These are phyloP conservation scores for Fusarium nodosum DNA, from an alignment of 2,329 filamentous ascomycete genomes.

Conservation along the genomic window DNA sequence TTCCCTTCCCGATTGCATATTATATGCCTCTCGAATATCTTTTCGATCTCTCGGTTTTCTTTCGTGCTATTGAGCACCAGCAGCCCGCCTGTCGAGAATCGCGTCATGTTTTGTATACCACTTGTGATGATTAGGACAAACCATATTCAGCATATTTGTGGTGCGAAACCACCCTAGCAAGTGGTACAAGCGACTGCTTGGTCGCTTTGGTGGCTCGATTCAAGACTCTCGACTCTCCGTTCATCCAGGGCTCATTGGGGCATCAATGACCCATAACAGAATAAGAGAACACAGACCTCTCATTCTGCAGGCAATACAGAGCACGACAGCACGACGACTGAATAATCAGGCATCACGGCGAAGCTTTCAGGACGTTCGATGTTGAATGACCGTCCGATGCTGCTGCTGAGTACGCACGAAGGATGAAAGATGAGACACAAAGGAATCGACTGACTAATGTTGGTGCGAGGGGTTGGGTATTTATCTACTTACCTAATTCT, in stretches of 20 bases:
- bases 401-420: constrained; percentile 1
- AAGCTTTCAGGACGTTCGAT: neutral
- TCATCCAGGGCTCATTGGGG: neutral
- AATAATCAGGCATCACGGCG: neutral
- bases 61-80: neutral
- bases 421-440: constrained; percentile 33
- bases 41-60: neutral
- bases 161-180: neutral
- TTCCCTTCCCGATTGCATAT: neutral
- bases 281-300: neutral
- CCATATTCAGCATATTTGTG: neutral
- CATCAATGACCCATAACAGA: neutral
- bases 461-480: constrained; percentile 23
- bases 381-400: neutral
- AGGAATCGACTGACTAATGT: constrained; percentile 18
- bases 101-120: constrained; percentile 2
- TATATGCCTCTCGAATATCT: neutral
- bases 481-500: constrained; percentile 22
- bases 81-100: neutral
- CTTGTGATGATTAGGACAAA: neutral
- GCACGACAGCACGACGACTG: neutral
- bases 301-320: neutral
- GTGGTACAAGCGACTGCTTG: neutral
- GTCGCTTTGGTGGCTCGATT: neutral
- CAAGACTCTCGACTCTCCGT: neutral